Conservation (phyloP, 768 basidiomycete genomes). For the Termitomyces sp. region DNA sequence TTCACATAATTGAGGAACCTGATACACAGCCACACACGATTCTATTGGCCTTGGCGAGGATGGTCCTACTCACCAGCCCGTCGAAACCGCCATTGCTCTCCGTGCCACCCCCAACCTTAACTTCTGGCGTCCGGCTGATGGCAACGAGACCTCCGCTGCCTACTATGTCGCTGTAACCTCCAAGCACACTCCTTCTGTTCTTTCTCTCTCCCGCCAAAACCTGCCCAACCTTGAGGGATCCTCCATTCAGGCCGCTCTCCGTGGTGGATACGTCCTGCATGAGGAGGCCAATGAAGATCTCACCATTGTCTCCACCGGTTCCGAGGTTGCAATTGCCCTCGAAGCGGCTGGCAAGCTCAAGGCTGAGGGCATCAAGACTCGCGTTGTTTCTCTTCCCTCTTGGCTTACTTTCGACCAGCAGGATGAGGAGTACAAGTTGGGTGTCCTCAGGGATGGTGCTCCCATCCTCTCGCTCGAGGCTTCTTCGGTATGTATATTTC, state of each 20-base stretch:
- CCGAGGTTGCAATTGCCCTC: slow-evolving; percentile 84
- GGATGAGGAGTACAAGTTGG: slow-evolving; percentile 72
- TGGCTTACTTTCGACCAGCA: slow-evolving; percentile 89
- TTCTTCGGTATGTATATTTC: slow-evolving; percentile 39
- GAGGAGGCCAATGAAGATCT: slow-evolving; percentile 80
- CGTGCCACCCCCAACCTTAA: slow-evolving; percentile 90
- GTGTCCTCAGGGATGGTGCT: slow-evolving; percentile 84
- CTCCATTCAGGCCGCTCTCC: slow-evolving; percentile 76
- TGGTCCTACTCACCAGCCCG: slow-evolving; percentile 94
- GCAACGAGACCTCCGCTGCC: slow-evolving; percentile 95
- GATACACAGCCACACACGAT: slow-evolving; percentile 79
- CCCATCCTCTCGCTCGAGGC: slow-evolving; percentile 92
- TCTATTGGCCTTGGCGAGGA: slow-evolving; percentile 92
- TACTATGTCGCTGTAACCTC: slow-evolving; percentile 80
- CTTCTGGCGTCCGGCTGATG: slow-evolving; percentile 93
- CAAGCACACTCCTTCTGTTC: slow-evolving; percentile 75
- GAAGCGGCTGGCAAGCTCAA: slow-evolving; percentile 84
- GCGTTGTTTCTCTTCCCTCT: slow-evolving; percentile 87
- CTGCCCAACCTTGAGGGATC: slow-evolving; percentile 90
- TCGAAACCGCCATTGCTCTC: slow-evolving; percentile 85
- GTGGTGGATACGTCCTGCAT: slow-evolving; percentile 88
- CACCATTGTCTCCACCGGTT: slow-evolving; percentile 87
- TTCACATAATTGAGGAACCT: not conserved
- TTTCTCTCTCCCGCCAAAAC: slow-evolving; percentile 86
- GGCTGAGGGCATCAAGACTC: slow-evolving; percentile 73